Percentiles rank a stretch among this genome's conserved stretches.
These are phyloP conservation scores for Yarrowia yakushimensis DNA, from an alignment of 805 yeast species.

Conservation along the genomic window DNA sequence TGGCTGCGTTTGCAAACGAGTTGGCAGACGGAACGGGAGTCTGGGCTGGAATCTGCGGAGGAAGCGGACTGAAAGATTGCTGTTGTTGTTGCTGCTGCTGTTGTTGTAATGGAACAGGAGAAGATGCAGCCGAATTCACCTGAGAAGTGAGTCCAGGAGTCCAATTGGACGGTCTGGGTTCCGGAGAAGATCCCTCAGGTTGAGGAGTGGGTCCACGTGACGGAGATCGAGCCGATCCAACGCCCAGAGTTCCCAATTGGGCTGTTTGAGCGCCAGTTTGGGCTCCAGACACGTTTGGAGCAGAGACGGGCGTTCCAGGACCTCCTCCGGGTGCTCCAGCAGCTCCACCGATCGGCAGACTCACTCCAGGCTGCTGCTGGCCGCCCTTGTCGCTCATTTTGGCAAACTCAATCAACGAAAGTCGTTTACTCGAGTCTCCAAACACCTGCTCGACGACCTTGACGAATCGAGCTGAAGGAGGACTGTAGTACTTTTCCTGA, in stretches of 20 bases:
- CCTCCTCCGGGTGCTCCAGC: neutral
- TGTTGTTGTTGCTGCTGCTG: neutral
- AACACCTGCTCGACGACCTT: conserved; percentile 2
- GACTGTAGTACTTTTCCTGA: neutral
- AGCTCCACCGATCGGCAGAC: neutral
- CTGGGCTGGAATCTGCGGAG: neutral
- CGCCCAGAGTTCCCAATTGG: neutral
- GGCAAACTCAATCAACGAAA: neutral
- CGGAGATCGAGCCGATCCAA: neutral
- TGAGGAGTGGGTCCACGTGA: conserved; percentile 14
- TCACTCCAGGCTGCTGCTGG: conserved; percentile 4
- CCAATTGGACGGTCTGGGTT: conserved; percentile 2
- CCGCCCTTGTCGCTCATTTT: conserved; percentile 12
- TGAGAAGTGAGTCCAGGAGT: conserved; percentile 14
- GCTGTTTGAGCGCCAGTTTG: neutral
- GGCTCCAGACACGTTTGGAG: neutral
- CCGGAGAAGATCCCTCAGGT: conserved; percentile 10
- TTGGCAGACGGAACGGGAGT: neutral
- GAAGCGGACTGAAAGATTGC: neutral
- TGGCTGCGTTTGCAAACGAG: conserved; percentile 1
- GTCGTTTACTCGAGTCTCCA: neutral
- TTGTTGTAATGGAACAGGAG: neutral
- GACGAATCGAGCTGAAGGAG: neutral
- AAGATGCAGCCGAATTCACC: conserved; percentile 1
- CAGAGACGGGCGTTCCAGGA: neutral